Conservation (phyloP, 805 yeast species). For the Pichia rugopelliculosa region DNA sequence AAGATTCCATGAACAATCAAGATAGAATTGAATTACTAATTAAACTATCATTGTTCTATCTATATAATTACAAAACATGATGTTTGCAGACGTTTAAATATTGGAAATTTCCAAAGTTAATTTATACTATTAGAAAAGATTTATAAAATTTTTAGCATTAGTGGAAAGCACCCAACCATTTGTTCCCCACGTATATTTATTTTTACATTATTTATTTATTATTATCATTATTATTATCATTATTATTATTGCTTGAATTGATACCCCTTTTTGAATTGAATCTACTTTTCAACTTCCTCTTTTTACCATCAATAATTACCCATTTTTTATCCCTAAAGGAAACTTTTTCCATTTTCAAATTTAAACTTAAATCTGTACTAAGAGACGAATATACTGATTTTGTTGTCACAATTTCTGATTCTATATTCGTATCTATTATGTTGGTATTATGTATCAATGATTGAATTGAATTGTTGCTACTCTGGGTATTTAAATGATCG, state of each 20-base stretch:
- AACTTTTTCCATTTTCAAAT: not conserved
- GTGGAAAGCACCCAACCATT: too few species aligned
- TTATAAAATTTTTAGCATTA: not conserved
- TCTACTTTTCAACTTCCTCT: constrained; percentile 13
- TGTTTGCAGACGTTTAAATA: too few species aligned
- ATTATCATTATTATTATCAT: not conserved
- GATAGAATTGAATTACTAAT: too few species aligned
- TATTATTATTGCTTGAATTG: not conserved
- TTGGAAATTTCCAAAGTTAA: too few species aligned
- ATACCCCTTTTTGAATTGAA: not conserved
- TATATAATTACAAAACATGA: too few species aligned
- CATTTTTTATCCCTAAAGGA: constrained; percentile 3
- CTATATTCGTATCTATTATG: not conserved
- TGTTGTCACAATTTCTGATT: not conserved
- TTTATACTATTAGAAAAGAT: not conserved
- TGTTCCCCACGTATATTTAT: too few species aligned
- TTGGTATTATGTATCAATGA: not conserved
- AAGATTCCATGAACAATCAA: too few species aligned
- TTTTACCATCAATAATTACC: constrained; percentile 14
- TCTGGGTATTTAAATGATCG: not conserved
- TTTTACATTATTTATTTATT: not conserved
- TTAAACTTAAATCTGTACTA: not conserved
- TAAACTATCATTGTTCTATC: too few species aligned
- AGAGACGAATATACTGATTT: not conserved
- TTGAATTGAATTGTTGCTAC: not conserved